phyloP scores from a whole-genome alignment of 176 grass and related monocot species.

The Oropetium thomaeum region DNA sequence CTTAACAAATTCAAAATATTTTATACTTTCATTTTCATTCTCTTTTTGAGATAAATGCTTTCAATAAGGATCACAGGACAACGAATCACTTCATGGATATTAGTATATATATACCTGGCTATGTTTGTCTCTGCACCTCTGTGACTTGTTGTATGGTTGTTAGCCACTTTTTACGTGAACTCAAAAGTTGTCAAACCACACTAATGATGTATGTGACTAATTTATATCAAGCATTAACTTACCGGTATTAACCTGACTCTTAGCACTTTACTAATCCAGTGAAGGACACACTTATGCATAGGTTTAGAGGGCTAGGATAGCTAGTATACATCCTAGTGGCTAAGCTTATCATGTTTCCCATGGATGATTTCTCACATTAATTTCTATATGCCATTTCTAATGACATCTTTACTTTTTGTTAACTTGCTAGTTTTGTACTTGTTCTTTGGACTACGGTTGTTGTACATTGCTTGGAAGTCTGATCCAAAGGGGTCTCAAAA shows the following conservation, averaged over 20 bases:
- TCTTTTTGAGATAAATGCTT: background rate
- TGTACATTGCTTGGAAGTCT: slow-evolving; percentile 93
- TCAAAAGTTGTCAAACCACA: background rate
- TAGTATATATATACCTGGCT: background rate
- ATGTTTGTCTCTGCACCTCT: background rate
- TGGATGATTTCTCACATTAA: background rate
- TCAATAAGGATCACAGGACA: background rate
- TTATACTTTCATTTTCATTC: background rate
- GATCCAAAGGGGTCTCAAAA: slow-evolving; percentile 77
- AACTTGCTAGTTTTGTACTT: slow-evolving; percentile 66
- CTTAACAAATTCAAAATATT: slow-evolving; percentile 1
- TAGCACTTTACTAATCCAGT: background rate
- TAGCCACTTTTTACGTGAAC: background rate
- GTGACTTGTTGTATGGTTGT: background rate
- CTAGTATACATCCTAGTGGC: background rate
- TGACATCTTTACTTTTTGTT: slow-evolving; percentile 26
- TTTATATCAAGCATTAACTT: background rate
- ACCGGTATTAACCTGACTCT: background rate
- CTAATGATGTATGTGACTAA: background rate
- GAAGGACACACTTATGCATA: background rate
- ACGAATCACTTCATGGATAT: background rate
- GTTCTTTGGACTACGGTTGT: slow-evolving; percentile 81
- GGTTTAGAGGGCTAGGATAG: background rate
- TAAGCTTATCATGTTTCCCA: background rate
- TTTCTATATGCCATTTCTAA: background rate